Percentiles rank a stretch among this genome's conserved stretches.
Conservation (phyloP, 202 grass and related monocot genomes). For the Hordeum pubiflorum region DNA sequence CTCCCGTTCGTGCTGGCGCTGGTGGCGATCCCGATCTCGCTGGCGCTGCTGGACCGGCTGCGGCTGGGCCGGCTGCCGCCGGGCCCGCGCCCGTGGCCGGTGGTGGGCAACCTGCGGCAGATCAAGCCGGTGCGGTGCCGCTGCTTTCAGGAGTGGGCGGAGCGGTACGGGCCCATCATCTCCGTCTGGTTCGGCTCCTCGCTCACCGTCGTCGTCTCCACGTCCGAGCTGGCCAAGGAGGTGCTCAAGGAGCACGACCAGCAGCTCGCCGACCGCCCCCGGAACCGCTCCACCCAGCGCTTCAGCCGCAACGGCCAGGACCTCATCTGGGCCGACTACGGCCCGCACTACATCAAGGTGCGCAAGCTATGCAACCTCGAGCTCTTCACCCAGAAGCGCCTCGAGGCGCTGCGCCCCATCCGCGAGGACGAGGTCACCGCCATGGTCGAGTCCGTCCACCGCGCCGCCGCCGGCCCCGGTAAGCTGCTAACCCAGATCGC, state of each 20-base stretch:
- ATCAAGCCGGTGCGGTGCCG: constrained; percentile 76
- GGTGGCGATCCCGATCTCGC: constrained; percentile 48
- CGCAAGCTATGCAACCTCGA: constrained; percentile 89
- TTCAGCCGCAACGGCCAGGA: constrained; percentile 79
- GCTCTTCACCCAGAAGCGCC: constrained; percentile 77
- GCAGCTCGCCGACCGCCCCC: constrained; percentile 77
- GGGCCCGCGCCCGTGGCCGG: constrained; percentile 57
- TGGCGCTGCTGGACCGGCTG: constrained; percentile 41
- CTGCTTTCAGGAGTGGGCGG: constrained; percentile 78
- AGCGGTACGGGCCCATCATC: constrained; percentile 63
- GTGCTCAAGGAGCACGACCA: constrained; percentile 96
- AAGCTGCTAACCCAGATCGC: constrained; percentile 17
- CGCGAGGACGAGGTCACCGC: constrained; percentile 87
- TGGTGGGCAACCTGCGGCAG: constrained; percentile 84
- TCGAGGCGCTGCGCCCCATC: constrained; percentile 76
- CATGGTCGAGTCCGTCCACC: constrained; percentile 84
- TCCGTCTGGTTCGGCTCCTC: constrained; percentile 83
- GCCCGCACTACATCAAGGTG: constrained; percentile 89
- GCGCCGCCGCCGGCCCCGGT: constrained; percentile 43
- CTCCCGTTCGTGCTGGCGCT: constrained; percentile 41
- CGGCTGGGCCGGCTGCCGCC: constrained; percentile 48
- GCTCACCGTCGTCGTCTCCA: constrained; percentile 67
- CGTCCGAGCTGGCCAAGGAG: constrained; percentile 63
- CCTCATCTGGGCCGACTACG: constrained; percentile 92
- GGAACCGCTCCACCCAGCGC: constrained; percentile 55